Evolutionary conservation across 1,284 basidiomycete genomes (phyloP), one percentile per base, ranked within the genome.

Genomic region (Cutaneotrichosporon dermatis): DNA sequence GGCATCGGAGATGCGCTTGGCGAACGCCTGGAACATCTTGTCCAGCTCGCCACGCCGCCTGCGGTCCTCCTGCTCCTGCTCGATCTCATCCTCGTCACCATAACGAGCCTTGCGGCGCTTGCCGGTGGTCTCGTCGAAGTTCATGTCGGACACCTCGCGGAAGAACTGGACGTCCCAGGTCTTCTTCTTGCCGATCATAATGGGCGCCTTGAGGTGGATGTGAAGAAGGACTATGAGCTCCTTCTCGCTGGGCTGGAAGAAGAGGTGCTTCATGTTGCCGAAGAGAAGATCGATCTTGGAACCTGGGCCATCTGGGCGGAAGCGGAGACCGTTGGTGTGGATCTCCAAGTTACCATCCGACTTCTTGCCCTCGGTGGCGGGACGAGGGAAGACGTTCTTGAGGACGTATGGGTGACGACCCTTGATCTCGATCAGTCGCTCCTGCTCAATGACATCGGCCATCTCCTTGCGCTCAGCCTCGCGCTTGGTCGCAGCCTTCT

Each of bases 151-250:
- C 2, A 94, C 96, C 80, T 99, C 96, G 25, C 96, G 90, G 82
- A 90, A 96, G 79, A 99, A 98, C 84, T 99, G 96, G 8, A 99
- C 86, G 75, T 99, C 96, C 88, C 92, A 63, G 6, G 94, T 88
- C 79, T 99, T 99, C 80, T 93, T 95, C 83, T 99, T 99, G 64
- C 96, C 95, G 67, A 99, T 89, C 84, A 99, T 94, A 76, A 99
- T 99, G 3, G 96, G 96, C 2, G 92, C 86, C 78, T 88, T 96
- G 62, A 99, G 83, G 76, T 99, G 92, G 57, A 97, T 80, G 75
- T 99, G 96, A 39, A 98, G 85, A 61, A 99, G 88, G 54, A 97
- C 95, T 61, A 98, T 84, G 49, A 99, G 81, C 77, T 99, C 96
- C 69, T 92, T 88, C 68, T 99, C 96, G 73, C 95, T 98, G 6